Evolutionary conservation across 2,329 filamentous ascomycete genomes (phyloP).

Genomic region (Botryotinia narcissicola): DNA sequence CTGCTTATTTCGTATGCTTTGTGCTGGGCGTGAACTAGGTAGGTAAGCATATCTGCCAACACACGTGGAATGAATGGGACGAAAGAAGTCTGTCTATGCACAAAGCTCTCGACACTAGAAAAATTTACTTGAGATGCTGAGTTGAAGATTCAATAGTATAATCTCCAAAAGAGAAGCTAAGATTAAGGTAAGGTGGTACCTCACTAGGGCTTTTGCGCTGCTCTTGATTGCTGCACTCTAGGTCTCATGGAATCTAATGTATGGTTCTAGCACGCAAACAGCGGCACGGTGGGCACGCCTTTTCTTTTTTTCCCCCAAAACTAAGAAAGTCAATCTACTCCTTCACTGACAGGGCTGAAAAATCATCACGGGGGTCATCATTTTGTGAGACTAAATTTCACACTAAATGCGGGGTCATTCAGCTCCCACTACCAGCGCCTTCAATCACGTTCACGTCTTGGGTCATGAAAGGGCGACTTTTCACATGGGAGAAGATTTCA

Average conservation of each 20-base stretch:
- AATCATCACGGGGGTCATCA: background rate
- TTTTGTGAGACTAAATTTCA: background rate
- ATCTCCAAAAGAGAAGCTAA: background rate
- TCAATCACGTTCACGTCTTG: background rate
- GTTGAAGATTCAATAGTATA: background rate
- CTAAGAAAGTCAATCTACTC: background rate
- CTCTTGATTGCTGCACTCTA: background rate
- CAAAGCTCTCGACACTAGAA: background rate
- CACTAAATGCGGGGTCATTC: background rate
- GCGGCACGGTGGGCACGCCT: too few relatives aligned
- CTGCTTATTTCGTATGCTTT: background rate
- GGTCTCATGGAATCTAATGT: background rate
- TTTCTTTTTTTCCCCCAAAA: background rate
- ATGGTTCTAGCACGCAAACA: background rate
- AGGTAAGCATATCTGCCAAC: background rate
- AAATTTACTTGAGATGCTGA: background rate
- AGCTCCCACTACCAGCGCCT: background rate
- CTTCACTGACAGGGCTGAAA: background rate
- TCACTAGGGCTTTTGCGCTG: background rate
- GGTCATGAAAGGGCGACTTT: background rate
- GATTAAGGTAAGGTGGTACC: background rate
- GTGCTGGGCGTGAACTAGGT: background rate
- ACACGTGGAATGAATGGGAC: background rate
- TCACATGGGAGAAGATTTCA: background rate
- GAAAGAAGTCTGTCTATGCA: background rate